Evolutionary conservation across 179 eudicot species (phyloP).

Genomic region (Camellia oleifera): DNA sequence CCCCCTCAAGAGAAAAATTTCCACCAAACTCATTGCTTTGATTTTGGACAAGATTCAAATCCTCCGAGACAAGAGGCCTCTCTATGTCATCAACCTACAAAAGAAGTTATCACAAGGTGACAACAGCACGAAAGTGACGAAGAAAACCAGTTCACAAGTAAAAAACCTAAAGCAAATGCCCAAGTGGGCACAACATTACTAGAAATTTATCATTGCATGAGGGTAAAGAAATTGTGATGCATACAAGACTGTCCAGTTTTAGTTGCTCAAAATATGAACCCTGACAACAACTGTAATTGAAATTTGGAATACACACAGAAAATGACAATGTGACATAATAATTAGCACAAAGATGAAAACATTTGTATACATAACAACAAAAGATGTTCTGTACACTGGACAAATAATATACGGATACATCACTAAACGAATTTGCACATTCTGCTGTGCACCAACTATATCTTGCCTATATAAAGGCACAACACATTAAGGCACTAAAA

Average conservation of each 20-base stretch:
- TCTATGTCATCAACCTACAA: conserved; percentile 82
- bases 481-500: neutral
- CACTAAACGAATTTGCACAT: neutral
- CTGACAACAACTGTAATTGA: neutral
- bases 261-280: neutral
- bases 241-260: conserved; percentile 1
- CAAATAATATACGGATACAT: neutral
- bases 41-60: conserved; percentile 32
- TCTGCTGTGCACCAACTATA: neutral
- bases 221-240: neutral
- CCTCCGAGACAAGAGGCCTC: conserved; percentile 77
- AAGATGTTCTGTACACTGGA: neutral
- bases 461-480: neutral
- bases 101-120: conserved; percentile 12
- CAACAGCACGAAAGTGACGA: neutral
- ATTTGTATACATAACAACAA: neutral
- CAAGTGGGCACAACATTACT: neutral
- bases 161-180: conserved; percentile 15
- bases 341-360: neutral
- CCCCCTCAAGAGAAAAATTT: conserved; percentile 31
- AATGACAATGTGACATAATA: neutral
- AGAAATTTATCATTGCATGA: neutral
- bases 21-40: conserved; percentile 42
- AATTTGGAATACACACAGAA: neutral
- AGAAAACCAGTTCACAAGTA: neutral